phyloP scores from a whole-genome alignment of 345 rosid genomes.

The Acer negundo region DNA sequence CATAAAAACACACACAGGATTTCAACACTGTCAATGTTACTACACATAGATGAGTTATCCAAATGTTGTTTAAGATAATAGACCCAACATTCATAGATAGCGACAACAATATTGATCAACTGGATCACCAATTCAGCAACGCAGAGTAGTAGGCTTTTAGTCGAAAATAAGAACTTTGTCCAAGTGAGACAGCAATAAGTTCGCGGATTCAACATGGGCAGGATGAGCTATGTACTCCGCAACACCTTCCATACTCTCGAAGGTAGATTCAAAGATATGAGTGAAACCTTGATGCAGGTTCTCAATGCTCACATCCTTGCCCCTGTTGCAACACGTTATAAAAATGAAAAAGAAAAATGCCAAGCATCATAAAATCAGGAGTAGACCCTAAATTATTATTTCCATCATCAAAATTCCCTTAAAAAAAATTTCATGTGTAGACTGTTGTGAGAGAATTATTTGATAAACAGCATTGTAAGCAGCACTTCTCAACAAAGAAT shows the following conservation, averaged over 20 bases:
- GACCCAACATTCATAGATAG: background rate
- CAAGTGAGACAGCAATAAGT: constrained; percentile 38
- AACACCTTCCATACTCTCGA: constrained; percentile 69
- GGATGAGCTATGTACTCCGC: constrained; percentile 78
- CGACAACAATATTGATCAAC: background rate
- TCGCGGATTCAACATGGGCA: constrained; percentile 63
- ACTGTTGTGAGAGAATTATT: too few species aligned
- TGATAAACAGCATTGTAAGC: too few species aligned
- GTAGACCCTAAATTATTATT: background rate
- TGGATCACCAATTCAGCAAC: constrained; percentile 24
- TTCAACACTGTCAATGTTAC: background rate
- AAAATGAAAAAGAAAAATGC: background rate
- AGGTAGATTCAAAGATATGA: constrained; percentile 71
- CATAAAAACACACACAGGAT: too few species aligned
- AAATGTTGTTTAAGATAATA: constrained; percentile 1
- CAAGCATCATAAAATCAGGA: background rate
- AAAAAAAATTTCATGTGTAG: too few species aligned
- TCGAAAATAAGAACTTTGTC: constrained; percentile 63
- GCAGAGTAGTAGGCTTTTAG: constrained; percentile 64
- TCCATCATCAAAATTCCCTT: background rate
- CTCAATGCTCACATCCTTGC: constrained; percentile 75
- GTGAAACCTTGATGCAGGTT: constrained; percentile 83
- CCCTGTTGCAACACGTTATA: constrained; percentile 45
- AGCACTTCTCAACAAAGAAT: too few species aligned
- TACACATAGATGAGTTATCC: background rate